Percentiles rank a stretch among this genome's conserved stretches.
These are phyloP conservation scores for Nothophoma quercina DNA, from an alignment of 2,329 filamentous ascomycete genomes.

Conservation along the genomic window DNA sequence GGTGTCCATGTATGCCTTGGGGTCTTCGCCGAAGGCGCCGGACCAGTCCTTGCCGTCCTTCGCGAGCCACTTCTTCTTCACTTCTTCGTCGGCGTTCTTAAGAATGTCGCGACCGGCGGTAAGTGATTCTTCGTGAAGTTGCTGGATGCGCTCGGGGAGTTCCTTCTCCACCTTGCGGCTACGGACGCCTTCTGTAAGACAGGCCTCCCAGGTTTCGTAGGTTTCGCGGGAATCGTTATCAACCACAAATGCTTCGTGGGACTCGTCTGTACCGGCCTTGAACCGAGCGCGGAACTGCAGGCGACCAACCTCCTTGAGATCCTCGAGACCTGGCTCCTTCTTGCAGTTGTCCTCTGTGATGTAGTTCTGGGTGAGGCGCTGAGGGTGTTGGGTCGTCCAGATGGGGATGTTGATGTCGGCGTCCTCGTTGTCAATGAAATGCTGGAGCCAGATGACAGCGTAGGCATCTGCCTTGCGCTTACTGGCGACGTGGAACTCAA, in stretches of 20 bases:
- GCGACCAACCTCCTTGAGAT: constrained; percentile 81
- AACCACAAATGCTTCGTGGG: constrained; percentile 81
- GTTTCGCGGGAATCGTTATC: constrained; percentile 93
- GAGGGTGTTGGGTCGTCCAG: constrained; percentile 79
- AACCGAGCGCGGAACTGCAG: constrained; percentile 82
- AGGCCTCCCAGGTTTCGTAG: constrained; percentile 93
- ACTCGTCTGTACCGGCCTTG: constrained; percentile 87
- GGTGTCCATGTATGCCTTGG: constrained; percentile 65
- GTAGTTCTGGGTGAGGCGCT: constrained; percentile 88
- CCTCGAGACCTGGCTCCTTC: constrained; percentile 73
- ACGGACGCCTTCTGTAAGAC: constrained; percentile 85
- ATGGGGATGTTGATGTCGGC: constrained; percentile 85
- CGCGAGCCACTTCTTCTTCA: constrained; percentile 79
- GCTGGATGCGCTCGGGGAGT: constrained; percentile 74
- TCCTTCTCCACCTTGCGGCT: constrained; percentile 73
- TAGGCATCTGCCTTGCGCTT: constrained; percentile 77
- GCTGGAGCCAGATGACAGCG: constrained; percentile 84
- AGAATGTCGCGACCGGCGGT: constrained; percentile 82
- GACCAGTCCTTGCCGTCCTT: constrained; percentile 87
- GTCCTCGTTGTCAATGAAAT: constrained; percentile 81
- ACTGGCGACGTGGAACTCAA: constrained; percentile 78
- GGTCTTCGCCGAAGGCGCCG: constrained; percentile 83
- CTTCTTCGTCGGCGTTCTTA: constrained; percentile 72
- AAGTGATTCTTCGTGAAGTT: constrained; percentile 82
- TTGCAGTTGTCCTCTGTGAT: constrained; percentile 80